Evolutionary conservation across 192 early-diverging fungal genomes (phyloP).

Genomic region (Coemansia guatemalensis): DNA sequence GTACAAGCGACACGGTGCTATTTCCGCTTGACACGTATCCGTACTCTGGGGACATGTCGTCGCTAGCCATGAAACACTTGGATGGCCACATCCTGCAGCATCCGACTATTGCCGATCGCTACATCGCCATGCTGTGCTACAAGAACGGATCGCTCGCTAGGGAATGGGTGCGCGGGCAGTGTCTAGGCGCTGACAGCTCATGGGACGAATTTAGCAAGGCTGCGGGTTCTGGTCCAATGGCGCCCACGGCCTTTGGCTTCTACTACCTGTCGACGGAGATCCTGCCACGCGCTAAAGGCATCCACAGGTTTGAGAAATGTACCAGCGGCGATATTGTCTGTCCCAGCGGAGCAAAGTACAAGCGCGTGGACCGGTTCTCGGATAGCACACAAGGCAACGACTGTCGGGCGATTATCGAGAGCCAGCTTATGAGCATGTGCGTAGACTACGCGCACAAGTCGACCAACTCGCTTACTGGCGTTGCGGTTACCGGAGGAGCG

Average conservation of each 20-base stretch:
- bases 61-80: constrained; percentile 13
- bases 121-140: constrained; percentile 78
- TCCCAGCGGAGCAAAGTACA: constrained; percentile 36
- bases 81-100: constrained; percentile 64
- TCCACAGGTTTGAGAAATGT: constrained; percentile 58
- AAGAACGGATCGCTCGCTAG: constrained; percentile 86
- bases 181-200: constrained; percentile 39
- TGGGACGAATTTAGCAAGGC: constrained; percentile 64
- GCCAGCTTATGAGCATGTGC: constrained; percentile 72
- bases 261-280: constrained; percentile 76
- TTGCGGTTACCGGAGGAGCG: constrained; percentile 78
- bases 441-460: constrained; percentile 45
- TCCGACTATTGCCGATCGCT: constrained; percentile 59
- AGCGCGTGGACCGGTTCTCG: constrained; percentile 19
- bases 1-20: constrained; percentile 79
- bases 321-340: constrained; percentile 19
- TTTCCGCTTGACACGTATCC: constrained; percentile 52
- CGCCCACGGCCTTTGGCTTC: constrained; percentile 57
- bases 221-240: constrained; percentile 21
- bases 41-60: constrained; percentile 3
- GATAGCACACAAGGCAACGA: constrained; percentile 24
- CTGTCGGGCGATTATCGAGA: constrained; percentile 69
- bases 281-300: constrained; percentile 66
- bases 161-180: constrained; percentile 63
- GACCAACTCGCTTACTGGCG: constrained; percentile 10